Evolutionary conservation across 768 basidiomycete species (phyloP).

Genomic region (Coprinellus micaceus): DNA sequence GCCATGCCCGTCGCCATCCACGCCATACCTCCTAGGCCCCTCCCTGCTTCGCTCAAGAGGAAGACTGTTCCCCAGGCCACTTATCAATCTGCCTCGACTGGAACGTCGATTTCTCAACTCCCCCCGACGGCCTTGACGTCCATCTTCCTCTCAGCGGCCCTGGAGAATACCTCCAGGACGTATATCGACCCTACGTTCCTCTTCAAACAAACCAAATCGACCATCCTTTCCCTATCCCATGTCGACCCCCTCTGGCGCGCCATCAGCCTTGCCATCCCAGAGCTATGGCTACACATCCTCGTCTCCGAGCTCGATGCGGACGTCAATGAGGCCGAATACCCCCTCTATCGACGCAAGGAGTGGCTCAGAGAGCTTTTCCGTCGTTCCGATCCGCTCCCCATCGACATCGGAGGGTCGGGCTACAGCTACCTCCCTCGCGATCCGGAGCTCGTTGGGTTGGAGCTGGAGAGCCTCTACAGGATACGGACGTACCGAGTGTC

Average conservation of each 20-base stretch:
- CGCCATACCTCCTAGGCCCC: not conserved
- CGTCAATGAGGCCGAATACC: not conserved
- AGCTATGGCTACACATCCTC: not conserved
- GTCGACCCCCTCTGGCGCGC: not conserved
- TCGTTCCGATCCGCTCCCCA: not conserved
- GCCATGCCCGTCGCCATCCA: not conserved
- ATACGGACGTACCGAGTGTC: not conserved
- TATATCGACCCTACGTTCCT: not conserved
- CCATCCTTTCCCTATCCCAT: not conserved
- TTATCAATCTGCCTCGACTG: too few species aligned
- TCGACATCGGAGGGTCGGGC: not conserved
- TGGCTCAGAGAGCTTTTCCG: conserved; percentile 1
- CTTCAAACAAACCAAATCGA: not conserved
- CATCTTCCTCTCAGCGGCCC: not conserved
- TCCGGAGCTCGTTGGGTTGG: not conserved
- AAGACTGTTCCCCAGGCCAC: too few species aligned
- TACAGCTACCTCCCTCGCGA: not conserved
- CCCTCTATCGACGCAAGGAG: not conserved
- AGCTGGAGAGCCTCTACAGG: not conserved
- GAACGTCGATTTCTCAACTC: not conserved
- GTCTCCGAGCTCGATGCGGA: not conserved
- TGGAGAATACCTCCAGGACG: not conserved
- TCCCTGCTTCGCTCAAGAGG: not conserved
- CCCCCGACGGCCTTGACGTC: not conserved
- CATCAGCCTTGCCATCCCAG: not conserved